Base-by-base conservation (phyloP, 148 eudicot species). In the Cornus florida region DNA sequence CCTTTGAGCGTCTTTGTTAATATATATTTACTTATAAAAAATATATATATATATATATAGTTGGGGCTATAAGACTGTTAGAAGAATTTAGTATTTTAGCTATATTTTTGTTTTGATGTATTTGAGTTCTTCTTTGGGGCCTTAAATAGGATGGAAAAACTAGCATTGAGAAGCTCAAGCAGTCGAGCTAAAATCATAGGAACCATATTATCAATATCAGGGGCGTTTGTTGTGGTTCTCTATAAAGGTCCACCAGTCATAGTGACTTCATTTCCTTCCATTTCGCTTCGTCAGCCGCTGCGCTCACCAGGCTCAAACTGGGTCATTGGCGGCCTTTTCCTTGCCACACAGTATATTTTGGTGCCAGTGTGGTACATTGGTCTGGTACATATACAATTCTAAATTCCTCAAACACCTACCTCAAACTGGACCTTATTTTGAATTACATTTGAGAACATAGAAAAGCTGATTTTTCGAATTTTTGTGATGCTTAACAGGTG, bases 291-390 rank as follows among this genome's bases (percentile, higher is more conserved):
- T 56, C 79, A 62, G 33, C 59, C 81, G 31, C 72, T 82, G 3
- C 41, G 22, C 38, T 73, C 88, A 22, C 77, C 85, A 0, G 75
- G 71, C 32, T 84, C 89, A 32, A 77, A 82, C 50, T 92, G 97
- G 97, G 81, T 91, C 16, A 41, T 88, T 3, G 94, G 94, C 14
- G 91, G 97, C 50, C 74, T 86, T 16, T 87, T 91, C 59, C 94
- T 93, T 20, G 79, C 92, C 5, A 77, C 86, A 4, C 93, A 89
- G 74, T 93, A 91, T 12, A 78, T 93, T 46, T 87, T 93, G 22
- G 90, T 91, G 64, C 94, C 97, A 20, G 82, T 93, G 77, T 93
- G 96, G 94, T 95, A 91, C 84, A 90, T 95, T 81, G 85, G 91
- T 71, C 96, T 86, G 98, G 97, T 95, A 88, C 64, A 14, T 16